These are phyloP conservation scores for Xylaria sp. DNA, from an alignment of 2,329 filamentous ascomycete species.

Conservation along the genomic window DNA sequence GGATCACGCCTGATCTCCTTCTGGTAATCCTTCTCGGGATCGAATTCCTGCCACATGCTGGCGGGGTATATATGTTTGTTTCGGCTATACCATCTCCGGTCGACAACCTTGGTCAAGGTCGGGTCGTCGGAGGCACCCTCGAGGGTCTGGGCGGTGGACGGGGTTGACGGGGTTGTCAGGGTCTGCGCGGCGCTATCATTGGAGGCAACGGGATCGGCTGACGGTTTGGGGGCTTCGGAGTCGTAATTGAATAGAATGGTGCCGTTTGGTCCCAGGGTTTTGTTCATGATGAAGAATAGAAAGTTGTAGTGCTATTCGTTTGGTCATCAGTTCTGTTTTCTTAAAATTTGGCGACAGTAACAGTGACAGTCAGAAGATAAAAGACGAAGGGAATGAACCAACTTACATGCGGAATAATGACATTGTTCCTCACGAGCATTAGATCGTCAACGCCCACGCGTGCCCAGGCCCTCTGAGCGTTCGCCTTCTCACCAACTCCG, in stretches of 20 bases:
- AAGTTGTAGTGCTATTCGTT: constrained; percentile 81
- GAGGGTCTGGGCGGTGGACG: constrained; percentile 48
- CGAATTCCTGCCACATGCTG: constrained; percentile 92
- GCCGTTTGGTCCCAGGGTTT: constrained; percentile 67
- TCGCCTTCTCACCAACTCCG: constrained; percentile 64
- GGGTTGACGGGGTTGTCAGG: background rate
- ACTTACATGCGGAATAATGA: constrained; percentile 92
- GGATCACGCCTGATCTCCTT: constrained; percentile 73
- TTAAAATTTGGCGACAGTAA: background rate
- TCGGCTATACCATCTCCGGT: constrained; percentile 91
- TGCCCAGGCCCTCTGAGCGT: constrained; percentile 78
- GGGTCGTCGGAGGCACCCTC: constrained; percentile 79
- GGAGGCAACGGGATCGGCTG: constrained; percentile 13
- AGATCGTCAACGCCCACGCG: constrained; percentile 91
- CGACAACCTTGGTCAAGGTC: constrained; percentile 83
- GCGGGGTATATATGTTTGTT: constrained; percentile 99
- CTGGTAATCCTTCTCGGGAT: constrained; percentile 80
- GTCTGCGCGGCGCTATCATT: constrained; percentile 28
- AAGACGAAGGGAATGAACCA: constrained; percentile 3
- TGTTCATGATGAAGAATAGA: constrained; percentile 94
- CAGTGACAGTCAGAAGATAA: background rate
- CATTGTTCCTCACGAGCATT: constrained; percentile 82
- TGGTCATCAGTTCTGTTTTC: constrained; percentile 19
- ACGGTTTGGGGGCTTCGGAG: constrained; percentile 39
- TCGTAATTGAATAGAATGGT: constrained; percentile 71